These are phyloP conservation scores for Aspergillus sp. DNA, from an alignment of 2,329 filamentous ascomycete species.

Conservation along the genomic window DNA sequence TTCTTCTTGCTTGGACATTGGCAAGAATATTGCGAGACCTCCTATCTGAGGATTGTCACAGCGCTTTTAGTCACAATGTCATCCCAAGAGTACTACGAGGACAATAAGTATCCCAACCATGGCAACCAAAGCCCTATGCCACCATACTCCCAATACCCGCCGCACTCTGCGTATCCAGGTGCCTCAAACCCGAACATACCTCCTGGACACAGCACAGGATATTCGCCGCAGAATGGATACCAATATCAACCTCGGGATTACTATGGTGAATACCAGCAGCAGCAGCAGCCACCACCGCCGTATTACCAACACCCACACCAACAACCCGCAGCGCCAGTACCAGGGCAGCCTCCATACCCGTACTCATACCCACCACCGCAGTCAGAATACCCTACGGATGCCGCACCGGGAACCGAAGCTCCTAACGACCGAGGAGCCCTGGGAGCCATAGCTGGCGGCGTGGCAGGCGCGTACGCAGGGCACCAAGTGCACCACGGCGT, in stretches of 20 bases:
- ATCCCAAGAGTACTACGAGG: slow-evolving; percentile 1
- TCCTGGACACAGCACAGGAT: not conserved
- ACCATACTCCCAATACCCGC: not conserved
- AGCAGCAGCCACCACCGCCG: not conserved
- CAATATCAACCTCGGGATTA: not conserved
- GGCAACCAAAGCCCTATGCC: not conserved
- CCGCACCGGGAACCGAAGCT: slow-evolving; percentile 13
- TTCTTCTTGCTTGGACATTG: not conserved
- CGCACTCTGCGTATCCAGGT: not conserved
- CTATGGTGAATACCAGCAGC: not conserved
- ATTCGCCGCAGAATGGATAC: not conserved
- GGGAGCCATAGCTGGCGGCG: slow-evolving; percentile 46
- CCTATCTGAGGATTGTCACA: not conserved
- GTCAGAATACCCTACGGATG: slow-evolving; percentile 18
- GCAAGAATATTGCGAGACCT: not conserved
- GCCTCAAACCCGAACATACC: too few relatives aligned
- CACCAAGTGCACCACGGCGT: slow-evolving; percentile 48
- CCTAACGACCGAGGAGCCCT: slow-evolving; percentile 42
- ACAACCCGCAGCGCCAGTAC: not conserved
- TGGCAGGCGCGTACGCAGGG: slow-evolving; percentile 44
- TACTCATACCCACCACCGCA: not conserved
- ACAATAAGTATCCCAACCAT: not conserved
- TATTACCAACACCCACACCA: not conserved
- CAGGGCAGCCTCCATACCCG: not conserved
- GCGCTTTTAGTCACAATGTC: not conserved